Evolutionary conservation across 2,329 filamentous ascomycete species (phyloP).

Genomic region (Arthrobotrys megalospora): DNA sequence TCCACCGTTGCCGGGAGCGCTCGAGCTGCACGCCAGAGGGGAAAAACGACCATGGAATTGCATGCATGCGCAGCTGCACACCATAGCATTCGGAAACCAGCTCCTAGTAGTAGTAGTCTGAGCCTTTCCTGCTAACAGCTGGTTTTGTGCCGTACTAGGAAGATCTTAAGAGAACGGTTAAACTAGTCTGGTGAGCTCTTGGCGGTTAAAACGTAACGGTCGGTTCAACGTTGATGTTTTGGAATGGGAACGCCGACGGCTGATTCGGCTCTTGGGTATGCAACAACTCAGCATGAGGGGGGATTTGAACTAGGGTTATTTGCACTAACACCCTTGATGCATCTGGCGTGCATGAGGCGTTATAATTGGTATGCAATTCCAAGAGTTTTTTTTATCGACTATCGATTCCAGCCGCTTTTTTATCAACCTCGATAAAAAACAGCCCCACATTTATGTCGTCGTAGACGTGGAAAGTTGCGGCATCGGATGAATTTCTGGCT

Average conservation of each 20-base stretch:
- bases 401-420: too few relatives aligned
- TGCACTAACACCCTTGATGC: neutral
- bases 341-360: conserved; percentile 20
- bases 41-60: conserved; percentile 4
- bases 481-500: too few relatives aligned
- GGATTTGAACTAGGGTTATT: neutral
- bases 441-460: neutral
- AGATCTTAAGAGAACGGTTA: neutral
- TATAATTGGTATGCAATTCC: neutral
- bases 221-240: too few relatives aligned
- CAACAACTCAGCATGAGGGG: neutral
- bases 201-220: too few relatives aligned
- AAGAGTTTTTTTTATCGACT: neutral
- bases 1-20: neutral
- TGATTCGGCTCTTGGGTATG: neutral
- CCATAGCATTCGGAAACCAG: conserved; percentile 4
- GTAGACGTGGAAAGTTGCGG: too few relatives aligned
- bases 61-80: neutral
- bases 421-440: neutral
- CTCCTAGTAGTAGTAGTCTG: neutral
- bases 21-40: conserved; percentile 16
- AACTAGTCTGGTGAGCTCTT: neutral
- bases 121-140: neutral
- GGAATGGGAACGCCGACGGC: neutral
- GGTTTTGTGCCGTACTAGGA: neutral